Conservation (phyloP, 108 stramenopile species). For the Nitzschia sp. region DNA sequence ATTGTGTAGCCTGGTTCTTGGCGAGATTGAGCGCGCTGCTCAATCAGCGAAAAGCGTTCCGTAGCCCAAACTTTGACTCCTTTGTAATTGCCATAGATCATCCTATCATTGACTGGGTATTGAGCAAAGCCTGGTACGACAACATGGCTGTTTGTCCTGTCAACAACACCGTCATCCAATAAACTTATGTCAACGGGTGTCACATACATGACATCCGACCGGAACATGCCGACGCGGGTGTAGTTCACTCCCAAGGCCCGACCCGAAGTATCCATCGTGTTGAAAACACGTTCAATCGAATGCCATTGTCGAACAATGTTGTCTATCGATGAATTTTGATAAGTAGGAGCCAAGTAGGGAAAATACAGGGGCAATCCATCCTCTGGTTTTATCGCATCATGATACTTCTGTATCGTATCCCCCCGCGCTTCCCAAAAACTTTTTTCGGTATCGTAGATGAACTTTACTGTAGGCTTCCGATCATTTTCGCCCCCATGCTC, state of each 20-base stretch:
- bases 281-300: conserved; percentile 15
- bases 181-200: conserved; percentile 24
- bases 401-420: conserved; percentile 13
- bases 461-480: not conserved
- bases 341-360: conserved; percentile 3
- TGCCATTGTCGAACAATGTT: conserved; percentile 41
- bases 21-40: conserved; percentile 17
- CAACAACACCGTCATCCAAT: not conserved
- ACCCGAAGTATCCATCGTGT: conserved; percentile 9
- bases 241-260: not conserved
- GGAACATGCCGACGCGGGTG: conserved; percentile 36
- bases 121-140: conserved; percentile 46
- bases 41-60: conserved; percentile 45
- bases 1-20: conserved; percentile 30
- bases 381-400: conserved; percentile 8
- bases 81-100: conserved; percentile 47
- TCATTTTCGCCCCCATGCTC: not conserved
- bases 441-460: conserved; percentile 26
- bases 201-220: conserved; percentile 34
- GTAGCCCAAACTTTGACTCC: conserved; percentile 49
- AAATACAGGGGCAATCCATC: conserved; percentile 16
- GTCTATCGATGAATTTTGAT: not conserved
- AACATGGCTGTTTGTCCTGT: conserved; percentile 28
- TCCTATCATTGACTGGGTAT: conserved; percentile 43
- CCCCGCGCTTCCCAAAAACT: conserved; percentile 13